Conservation (phyloP, 2,329 filamentous ascomycete species). For the Aspergillus pseudoglaucus region DNA sequence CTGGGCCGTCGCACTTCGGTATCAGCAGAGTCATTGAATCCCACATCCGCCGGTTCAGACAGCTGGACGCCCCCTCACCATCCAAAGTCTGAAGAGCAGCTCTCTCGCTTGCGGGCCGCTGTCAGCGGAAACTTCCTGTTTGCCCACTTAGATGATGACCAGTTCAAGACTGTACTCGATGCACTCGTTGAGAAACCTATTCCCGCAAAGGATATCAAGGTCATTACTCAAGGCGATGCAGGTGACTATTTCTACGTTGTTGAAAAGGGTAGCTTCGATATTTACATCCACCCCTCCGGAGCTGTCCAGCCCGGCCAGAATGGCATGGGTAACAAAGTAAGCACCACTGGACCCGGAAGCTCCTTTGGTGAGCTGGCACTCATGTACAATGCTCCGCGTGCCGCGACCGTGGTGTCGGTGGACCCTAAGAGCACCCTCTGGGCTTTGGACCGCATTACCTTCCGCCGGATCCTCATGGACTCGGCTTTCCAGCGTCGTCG, state of each 20-base stretch:
- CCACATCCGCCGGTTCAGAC: slow-evolving; percentile 72
- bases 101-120: slow-evolving; percentile 68
- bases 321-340: slow-evolving; percentile 77
- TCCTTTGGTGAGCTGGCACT: slow-evolving; percentile 95
- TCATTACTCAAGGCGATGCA: slow-evolving; percentile 91
- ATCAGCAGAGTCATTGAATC: slow-evolving; percentile 92
- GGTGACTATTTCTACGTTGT: slow-evolving; percentile 98
- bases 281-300: slow-evolving; percentile 78
- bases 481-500: slow-evolving; percentile 91
- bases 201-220: slow-evolving; percentile 80
- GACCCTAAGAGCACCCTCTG: slow-evolving; percentile 76
- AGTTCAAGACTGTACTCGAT: slow-evolving; percentile 76
- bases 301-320: slow-evolving; percentile 70
- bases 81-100: slow-evolving; percentile 74
- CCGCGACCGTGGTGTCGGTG: slow-evolving; percentile 83
- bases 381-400: slow-evolving; percentile 97
- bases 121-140: slow-evolving; percentile 92
- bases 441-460: slow-evolving; percentile 92
- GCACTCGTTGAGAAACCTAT: slow-evolving; percentile 93
- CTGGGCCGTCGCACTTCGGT: slow-evolving; percentile 90
- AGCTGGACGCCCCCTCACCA: slow-evolving; percentile 86
- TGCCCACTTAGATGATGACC: slow-evolving; percentile 88
- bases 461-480: slow-evolving; percentile 97
- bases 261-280: slow-evolving; percentile 82
- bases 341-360: slow-evolving; percentile 74